phyloP scores from a whole-genome alignment of 371 early-diverging fungal species.

The Ordospora colligata region DNA sequence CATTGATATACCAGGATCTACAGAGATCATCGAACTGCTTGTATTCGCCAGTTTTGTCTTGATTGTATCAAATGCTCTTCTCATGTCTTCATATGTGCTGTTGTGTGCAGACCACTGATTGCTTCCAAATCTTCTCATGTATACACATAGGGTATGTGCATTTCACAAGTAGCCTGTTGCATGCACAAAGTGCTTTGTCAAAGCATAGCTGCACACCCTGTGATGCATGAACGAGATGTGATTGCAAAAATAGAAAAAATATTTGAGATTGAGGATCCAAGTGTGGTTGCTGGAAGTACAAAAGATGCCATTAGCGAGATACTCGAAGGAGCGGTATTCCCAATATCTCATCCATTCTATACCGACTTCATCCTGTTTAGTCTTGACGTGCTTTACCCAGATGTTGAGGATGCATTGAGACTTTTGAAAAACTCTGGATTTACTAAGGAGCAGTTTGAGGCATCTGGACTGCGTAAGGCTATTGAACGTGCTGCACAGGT shows the following conservation, averaged over 20 bases:
- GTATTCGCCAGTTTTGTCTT: not conserved
- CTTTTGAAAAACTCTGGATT: not conserved
- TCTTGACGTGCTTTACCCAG: not conserved
- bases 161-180: not conserved
- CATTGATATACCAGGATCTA: no score
- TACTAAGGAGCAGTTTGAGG: not conserved
- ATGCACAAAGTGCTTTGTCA: not conserved
- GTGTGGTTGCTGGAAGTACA: not conserved
- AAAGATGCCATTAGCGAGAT: not conserved
- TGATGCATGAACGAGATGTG: not conserved
- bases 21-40: not conserved
- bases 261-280: not conserved
- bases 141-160: not conserved
- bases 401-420: not conserved
- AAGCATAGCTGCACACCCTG: not conserved
- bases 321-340: not conserved
- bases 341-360: not conserved
- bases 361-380: not conserved
- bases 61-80: not conserved
- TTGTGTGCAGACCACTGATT: not conserved
- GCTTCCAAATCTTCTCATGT: not conserved
- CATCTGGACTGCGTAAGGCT: not conserved
- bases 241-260: not conserved
- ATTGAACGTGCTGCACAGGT: not conserved
- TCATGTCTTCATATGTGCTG: not conserved